Base-by-base conservation (phyloP, 2,329 filamentous ascomycete species). In the Exophiala calicioides region DNA sequence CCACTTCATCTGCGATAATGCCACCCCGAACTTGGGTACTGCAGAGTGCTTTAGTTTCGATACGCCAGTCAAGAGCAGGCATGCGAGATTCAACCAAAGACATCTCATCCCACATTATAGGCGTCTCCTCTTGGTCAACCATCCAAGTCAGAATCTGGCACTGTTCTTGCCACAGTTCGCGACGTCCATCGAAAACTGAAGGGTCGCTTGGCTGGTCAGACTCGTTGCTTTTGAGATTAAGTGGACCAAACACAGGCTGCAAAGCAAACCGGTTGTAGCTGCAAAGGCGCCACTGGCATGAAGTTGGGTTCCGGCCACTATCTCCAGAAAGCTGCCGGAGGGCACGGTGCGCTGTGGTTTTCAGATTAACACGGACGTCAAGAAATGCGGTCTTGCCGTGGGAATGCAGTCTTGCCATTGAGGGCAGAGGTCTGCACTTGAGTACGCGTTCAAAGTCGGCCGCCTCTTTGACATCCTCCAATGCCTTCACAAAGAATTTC, bases 1-100 rank as follows among this genome's bases (percentile, higher is more conserved):
- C 82, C 24, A 84, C 80, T 33, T 79, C 72, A 57, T 85, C 81
- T 2, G 81, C 81, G 24, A 85, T 68, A 13, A 86, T 71, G 4
- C 82, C 83, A 9, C 83, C 82, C 13, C 72, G 73, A 30, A 82
- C 53, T 8, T 51, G 44, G 26, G 59, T 62, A 52, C 23, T 49
- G 26, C 41, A 68, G 37, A n/a, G 62, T 18, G 26, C 68, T 60
- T 48, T 71, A 56, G n/a, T 80, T 60, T 84, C 81, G 2, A 74
- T 72, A 47, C 78, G 74, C 77, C 80, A 85, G 8, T 74, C 71
- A 21, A 83, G 58, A 16, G 70, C 59, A 0, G 68, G 57, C 9
- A 82, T 59, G 1, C 72, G 50, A 2, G 72, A 73, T 59, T 86
- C 83, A 48, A 81, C 79, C 0, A 76, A 62, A 55, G 82, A 81